These are phyloP conservation scores for Pinus albicaulis DNA, from an alignment of 75 land plant species.

Conservation along the genomic window DNA sequence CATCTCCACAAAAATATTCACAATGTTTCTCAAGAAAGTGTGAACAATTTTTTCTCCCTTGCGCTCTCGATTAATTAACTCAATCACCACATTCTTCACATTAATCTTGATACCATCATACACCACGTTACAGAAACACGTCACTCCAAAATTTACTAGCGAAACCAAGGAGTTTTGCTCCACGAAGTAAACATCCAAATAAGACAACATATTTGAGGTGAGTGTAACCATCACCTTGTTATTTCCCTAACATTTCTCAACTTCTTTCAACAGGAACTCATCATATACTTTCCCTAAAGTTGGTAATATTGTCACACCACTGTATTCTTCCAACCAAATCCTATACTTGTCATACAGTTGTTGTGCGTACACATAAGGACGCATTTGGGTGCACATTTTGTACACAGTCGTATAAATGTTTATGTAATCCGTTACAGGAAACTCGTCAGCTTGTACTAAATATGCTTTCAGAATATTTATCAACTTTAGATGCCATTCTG, in stretches of 20 bases:
- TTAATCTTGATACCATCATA: conserved; percentile 19
- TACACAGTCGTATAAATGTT: no score
- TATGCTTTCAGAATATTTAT: no score
- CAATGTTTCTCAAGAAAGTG: no score
- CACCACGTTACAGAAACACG: conserved; percentile 77
- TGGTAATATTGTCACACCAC: conserved; percentile 13
- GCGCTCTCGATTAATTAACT: conserved; percentile 41
- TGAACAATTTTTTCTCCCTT: conserved; percentile 10
- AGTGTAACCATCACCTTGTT: conserved; percentile 93
- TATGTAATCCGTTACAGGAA: no score
- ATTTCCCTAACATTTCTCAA: conserved; percentile 46
- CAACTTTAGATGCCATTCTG: no score
- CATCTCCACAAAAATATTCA: no score
- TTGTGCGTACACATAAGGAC: no score
- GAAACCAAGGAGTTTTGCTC: conserved; percentile 74
- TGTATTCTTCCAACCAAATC: no score
- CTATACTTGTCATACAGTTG: no score
- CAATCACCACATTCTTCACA: neutral
- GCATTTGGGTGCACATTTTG: no score
- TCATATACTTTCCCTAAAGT: conserved; percentile 68
- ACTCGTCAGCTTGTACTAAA: rapidly evolving
- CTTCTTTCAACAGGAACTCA: no score
- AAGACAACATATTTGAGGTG: conserved; percentile 83
- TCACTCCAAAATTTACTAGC: conserved; percentile 76
- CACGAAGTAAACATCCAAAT: conserved; percentile 83